phyloP scores from a whole-genome alignment of 1,284 basidiomycete species.

The Gymnopus androsaceus region DNA sequence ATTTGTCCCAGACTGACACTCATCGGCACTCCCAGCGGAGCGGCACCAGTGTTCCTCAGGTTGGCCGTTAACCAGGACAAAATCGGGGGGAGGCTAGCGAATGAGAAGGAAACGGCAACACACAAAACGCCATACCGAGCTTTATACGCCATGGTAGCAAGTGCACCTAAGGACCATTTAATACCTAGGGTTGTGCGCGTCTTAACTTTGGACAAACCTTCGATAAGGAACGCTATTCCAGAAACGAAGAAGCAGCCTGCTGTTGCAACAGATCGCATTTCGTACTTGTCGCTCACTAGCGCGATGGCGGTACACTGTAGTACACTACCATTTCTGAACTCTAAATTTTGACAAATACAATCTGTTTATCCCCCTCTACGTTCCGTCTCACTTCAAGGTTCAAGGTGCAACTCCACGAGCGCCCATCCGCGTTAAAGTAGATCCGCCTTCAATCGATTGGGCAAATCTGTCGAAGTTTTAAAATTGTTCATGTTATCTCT shows the following conservation, averaged over 20 bases:
- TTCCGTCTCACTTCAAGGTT: no score
- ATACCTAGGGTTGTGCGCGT: background rate
- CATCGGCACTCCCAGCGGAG: conserved; percentile 38
- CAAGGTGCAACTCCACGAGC: no score
- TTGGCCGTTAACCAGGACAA: conserved; percentile 42
- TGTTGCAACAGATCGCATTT: conserved; percentile 4
- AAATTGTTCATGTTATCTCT: no score
- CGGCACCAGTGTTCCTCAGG: conserved; percentile 32
- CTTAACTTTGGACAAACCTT: background rate
- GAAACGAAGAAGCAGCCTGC: conserved; percentile 26
- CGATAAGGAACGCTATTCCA: conserved; percentile 27
- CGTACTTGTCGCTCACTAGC: conserved; percentile 22
- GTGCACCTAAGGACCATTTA: conserved; percentile 8
- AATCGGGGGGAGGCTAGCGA: conserved; percentile 37
- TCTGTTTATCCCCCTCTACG: no score
- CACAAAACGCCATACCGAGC: conserved; percentile 38
- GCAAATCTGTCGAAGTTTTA: no score
- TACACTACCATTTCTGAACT: no score
- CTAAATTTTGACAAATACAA: no score
- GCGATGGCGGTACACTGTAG: no score
- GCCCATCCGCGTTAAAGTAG: no score
- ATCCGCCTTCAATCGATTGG: no score
- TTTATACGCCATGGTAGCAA: conserved; percentile 15
- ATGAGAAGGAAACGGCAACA: conserved; percentile 36
- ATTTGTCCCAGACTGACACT: conserved; percentile 38